Evolutionary conservation across 257 asterid genomes (phyloP), one percentile per base, ranked within the genome.

Genomic region (Apocynum venetum): DNA sequence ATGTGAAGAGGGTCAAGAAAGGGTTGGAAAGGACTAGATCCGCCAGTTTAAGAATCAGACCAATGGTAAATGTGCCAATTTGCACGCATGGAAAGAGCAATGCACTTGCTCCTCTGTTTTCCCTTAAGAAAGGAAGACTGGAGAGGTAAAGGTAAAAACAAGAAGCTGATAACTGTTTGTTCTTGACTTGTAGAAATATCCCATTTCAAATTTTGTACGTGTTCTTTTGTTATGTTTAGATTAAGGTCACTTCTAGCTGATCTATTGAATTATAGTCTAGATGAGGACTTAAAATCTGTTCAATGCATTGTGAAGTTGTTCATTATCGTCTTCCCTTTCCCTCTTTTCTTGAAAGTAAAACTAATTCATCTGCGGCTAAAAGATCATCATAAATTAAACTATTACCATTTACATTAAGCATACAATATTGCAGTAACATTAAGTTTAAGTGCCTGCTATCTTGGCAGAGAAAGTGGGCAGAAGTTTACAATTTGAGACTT

Each of bases 21-120:
- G 96, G 92, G 25, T 12, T 89, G 77, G 97, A 92, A 85, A 90
- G 96, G 65, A 87, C 94, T 14, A 87, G 87, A 80, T 80, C 90
- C 51, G 80, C 83, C 38, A 90, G 86, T 57, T 71, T 88, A 51
- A 87, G 91, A 75, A 84, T 90, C 64, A 90, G 96, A 85, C 98
- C 97, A 14, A 86, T 90, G 78, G 76, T 91, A 65, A 88, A 87
- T 83, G 91, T 91, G 80, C 97, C 96, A 46, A 83, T 89, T 68
- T 89, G 95, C 76, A 76, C 87, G 52, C 90, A 84, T 60, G 90
- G 80, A n/a, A 93, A 89, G 82, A 85, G 59, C 82, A 84, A 75
- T 78, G 83, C 83, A 1, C 75, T 85, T 82, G 91, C 97, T 64
- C 93, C 96, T 38, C 47, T 88, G 74, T 87, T 87, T 85, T 73